Base-by-base conservation (phyloP, 495 filamentous ascomycete genomes). In the Neurospora terricola region DNA sequence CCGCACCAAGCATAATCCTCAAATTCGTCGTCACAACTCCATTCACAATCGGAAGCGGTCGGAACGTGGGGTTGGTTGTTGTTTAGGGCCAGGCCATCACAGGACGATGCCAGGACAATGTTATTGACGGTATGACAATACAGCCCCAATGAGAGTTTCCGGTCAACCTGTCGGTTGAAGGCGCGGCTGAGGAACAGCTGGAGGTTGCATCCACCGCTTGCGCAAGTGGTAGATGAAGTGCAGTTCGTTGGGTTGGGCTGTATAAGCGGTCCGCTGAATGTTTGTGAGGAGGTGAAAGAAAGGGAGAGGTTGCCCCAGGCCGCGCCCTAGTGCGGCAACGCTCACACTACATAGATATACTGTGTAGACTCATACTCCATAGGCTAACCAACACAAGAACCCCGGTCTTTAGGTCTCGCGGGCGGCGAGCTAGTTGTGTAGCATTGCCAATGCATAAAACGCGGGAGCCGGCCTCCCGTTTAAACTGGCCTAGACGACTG, bases 401-500 rank as follows among this genome's bases (percentile, higher is more conserved):
- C 75, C 75, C 69, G 73, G 73, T 75, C 75, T 34, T 45, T 36
- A 66, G 62, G 69, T 40, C 10, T 37, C 9, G 23, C 48, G 27
- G 10, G 36, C 68, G 69, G 66, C 30, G 38, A 48, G 59, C 43
- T 62, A 74, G 73, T 69, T 71, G 23, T 72, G 69, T 71, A 66
- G 54, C 54, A 66, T 59, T 71, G n/a, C 21, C 69, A 37, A 59
- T 72, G 71, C 70, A 59, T 74, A 74, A 62, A 75, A 74, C 48
- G 79, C 78, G 79, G 79, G 78, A 78, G 71, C 77, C 77, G 75
- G 76, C 79, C 77, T 79, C 77, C 77, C 75, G 78, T 78, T 75
- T 78, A 73, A 72, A 73, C 69, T 76, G 77, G 75, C 48, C 59
- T 37, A 75, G 73, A 66, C 54, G 54, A 34, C 27, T 36, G 69